These are phyloP conservation scores for Solanum habrochaites DNA, from an alignment of 257 asterid genomes.

Conservation along the genomic window DNA sequence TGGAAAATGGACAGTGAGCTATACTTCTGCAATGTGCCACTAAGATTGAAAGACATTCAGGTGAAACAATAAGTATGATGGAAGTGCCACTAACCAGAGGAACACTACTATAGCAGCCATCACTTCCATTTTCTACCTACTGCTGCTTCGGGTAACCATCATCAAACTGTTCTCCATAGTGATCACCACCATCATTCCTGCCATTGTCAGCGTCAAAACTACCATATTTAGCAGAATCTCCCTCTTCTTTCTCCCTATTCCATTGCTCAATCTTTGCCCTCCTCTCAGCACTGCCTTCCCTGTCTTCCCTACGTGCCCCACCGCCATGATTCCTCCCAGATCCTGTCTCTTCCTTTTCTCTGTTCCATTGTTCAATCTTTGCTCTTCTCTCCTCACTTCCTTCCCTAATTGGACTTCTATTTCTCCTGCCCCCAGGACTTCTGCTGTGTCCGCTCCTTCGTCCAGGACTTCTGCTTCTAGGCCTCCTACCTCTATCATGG, in stretches of 20 bases:
- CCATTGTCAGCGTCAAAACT: slow-evolving; percentile 20
- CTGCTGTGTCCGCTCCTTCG: slow-evolving; percentile 63
- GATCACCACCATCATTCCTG: slow-evolving; percentile 11
- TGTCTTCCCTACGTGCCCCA: slow-evolving; percentile 43
- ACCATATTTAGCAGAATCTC: slow-evolving; percentile 25
- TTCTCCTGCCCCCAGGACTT: slow-evolving; percentile 71
- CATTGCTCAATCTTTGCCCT: slow-evolving; percentile 79
- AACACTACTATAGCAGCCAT: slow-evolving; percentile 12
- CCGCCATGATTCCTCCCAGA: slow-evolving; percentile 20
- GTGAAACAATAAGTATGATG: slow-evolving; percentile 9
- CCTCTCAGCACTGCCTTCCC: slow-evolving; percentile 80
- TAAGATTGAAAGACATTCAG: not conserved
- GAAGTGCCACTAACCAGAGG: slow-evolving; percentile 9
- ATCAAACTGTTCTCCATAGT: slow-evolving; percentile 18
- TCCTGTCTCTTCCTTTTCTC: slow-evolving; percentile 18
- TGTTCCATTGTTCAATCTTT: slow-evolving; percentile 72
- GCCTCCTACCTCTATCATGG: slow-evolving; percentile 67
- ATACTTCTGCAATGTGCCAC: slow-evolving; percentile 24
- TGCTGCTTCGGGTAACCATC: slow-evolving; percentile 21
- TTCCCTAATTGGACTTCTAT: slow-evolving; percentile 56
- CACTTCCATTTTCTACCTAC: slow-evolving; percentile 27
- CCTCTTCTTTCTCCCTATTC: slow-evolving; percentile 70
- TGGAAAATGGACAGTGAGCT: slow-evolving; percentile 68
- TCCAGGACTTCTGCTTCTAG: slow-evolving; percentile 72
- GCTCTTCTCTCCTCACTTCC: slow-evolving; percentile 77